phyloP scores from a whole-genome alignment of 495 filamentous ascomycete species.

The Aspergillus affinis region DNA sequence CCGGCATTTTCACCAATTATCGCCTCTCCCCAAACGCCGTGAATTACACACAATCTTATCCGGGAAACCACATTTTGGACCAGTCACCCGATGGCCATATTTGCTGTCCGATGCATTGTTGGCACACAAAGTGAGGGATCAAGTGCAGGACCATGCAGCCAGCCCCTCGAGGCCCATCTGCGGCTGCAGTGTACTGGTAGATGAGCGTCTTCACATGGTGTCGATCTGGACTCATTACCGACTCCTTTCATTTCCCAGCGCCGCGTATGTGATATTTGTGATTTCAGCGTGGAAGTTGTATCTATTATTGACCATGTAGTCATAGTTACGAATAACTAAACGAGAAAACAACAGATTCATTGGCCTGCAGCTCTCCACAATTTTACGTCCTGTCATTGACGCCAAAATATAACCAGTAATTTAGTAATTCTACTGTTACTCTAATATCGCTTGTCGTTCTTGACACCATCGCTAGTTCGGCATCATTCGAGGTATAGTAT shows the following conservation, averaged over 20 bases:
- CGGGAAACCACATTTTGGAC: too few relatives aligned
- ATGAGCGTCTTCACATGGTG: background rate
- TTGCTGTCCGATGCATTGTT: background rate
- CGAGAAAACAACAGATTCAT: too few relatives aligned
- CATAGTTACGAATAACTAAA: background rate
- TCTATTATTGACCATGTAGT: background rate
- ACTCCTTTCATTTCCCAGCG: background rate
- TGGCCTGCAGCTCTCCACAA: too few relatives aligned
- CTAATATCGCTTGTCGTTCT: too few relatives aligned
- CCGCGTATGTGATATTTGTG: too few relatives aligned
- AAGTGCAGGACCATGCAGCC: background rate
- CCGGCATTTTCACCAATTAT: constrained; percentile 3
- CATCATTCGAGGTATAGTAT: too few relatives aligned
- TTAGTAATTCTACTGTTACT: too few relatives aligned
- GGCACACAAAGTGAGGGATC: background rate
- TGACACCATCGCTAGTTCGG: too few relatives aligned
- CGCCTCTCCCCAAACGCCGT: background rate
- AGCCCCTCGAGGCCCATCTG: background rate
- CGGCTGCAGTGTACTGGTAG: background rate
- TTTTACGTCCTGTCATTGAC: too few relatives aligned
- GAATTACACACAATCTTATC: background rate
- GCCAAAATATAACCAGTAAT: too few relatives aligned
- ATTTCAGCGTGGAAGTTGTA: background rate
- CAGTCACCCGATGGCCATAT: too few relatives aligned
- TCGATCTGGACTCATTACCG: background rate